Base-by-base conservation (phyloP, 169 alveolate species). In the Plasmodium blacklocki region DNA sequence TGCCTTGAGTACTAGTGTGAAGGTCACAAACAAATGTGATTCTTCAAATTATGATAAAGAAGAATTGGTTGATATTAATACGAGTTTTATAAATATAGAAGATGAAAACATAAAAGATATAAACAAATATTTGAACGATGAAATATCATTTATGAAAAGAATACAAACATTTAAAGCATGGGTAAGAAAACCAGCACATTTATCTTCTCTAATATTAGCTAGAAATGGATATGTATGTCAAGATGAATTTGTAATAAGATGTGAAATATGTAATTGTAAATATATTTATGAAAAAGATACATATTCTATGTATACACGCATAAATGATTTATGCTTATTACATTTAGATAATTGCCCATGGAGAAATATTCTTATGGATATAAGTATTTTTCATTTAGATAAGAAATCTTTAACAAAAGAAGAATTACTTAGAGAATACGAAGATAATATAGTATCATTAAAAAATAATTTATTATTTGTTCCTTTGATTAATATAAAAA, bases 161-260 rank as follows among this genome's bases (percentile, higher is more conserved):
- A 26, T 83, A 39, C 54, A 70, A 56, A 83, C 91, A 15, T 83
- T 43, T 73, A 83, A 21, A 15, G 3, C 12, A 21, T 83, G 91
- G 91, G 23, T 71, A 68, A 68, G 45, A 23, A 83, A 83, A 45
- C 91, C 91, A 12, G 52, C 52, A 56, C 91, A 83, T 63, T 60
- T 83, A 39, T 70, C 74, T 56, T 56, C 91, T 1, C 29, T 83
- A 14, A 63, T 83, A 19, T 83, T 83, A 60, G 91, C 91, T 56
- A 83, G 91, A 29, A 83, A 70, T 49, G 91, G 91, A 19, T 83
- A 49, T 50, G 50, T 83, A 56, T 83, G 91, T 68, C 66, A 83
- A 83, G 60, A 49, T 83, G 86, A 83, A 43, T 21, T 12, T 56
- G 26, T 54, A 9, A 62, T 83, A 58, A 58, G 45, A 23, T 83